These are phyloP conservation scores for Cordyceps militaris DNA, from an alignment of 2,329 filamentous ascomycete species.

Conservation along the genomic window DNA sequence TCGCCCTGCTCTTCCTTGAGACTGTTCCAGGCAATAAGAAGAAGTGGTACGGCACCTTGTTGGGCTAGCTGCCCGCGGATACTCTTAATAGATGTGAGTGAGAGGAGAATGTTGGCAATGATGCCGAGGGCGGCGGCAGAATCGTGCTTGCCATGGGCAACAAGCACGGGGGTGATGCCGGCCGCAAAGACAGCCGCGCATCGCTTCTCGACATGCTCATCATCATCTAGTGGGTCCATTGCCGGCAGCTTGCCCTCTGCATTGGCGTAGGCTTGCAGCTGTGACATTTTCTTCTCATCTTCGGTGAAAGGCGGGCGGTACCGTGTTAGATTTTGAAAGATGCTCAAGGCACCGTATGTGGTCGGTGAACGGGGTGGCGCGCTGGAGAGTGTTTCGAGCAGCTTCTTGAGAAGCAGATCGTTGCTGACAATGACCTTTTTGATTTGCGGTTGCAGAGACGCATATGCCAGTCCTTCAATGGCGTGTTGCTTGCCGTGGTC, in stretches of 20 bases:
- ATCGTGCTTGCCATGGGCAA: conserved; percentile 65
- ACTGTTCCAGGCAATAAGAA: conserved; percentile 64
- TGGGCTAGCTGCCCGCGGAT: conserved; percentile 77
- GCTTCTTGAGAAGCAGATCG: conserved; percentile 56
- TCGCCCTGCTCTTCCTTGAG: conserved; percentile 43
- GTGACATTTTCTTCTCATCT: conserved; percentile 84
- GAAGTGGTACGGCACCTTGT: conserved; percentile 83
- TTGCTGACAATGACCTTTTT: conserved; percentile 76
- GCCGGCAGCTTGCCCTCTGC: conserved; percentile 60
- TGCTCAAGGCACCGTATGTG: conserved; percentile 79
- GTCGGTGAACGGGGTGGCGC: conserved; percentile 59
- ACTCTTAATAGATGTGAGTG: conserved; percentile 66
- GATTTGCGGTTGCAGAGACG: conserved; percentile 75
- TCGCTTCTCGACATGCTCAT: conserved; percentile 65
- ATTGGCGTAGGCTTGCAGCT: conserved; percentile 92
- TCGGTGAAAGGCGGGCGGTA: conserved; percentile 75
- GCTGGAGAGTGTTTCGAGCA: conserved; percentile 57
- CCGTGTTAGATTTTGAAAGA: conserved; percentile 75
- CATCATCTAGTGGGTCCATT: conserved; percentile 64
- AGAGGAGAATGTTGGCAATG: conserved; percentile 68
- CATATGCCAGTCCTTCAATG: conserved; percentile 87
- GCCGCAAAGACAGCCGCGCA: conserved; percentile 75
- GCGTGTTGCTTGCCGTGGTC: conserved; percentile 58
- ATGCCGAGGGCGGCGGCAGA: conserved; percentile 65
- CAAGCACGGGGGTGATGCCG: conserved; percentile 68